Conservation (phyloP, 352 stramenopile genomes). For the Phytophthora meadii region DNA sequence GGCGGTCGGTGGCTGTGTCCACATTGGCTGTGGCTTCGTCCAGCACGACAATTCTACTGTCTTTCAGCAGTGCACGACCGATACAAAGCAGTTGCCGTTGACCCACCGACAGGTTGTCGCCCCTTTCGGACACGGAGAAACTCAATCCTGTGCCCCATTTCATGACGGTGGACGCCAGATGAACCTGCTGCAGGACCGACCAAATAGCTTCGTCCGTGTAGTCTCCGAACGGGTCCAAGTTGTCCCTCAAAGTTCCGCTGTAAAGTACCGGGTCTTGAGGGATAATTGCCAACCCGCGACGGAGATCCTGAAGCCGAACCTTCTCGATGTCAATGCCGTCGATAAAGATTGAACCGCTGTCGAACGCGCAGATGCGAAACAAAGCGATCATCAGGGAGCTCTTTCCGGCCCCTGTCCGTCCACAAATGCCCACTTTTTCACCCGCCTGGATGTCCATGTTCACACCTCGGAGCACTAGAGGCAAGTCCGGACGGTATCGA, state of each 20-base stretch:
- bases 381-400: constrained; percentile 34
- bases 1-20: constrained; percentile 29
- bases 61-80: constrained; percentile 90
- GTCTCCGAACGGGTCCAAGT: constrained; percentile 91
- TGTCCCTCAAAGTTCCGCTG: constrained; percentile 87
- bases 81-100: constrained; percentile 96
- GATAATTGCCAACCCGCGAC: constrained; percentile 56
- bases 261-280: constrained; percentile 93
- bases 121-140: constrained; percentile 86
- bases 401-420: constrained; percentile 29
- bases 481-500: constrained; percentile 38
- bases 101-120: constrained; percentile 45
- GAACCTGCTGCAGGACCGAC: constrained; percentile 66
- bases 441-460: constrained; percentile 37
- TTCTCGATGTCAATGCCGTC: constrained; percentile 82
- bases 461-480: constrained; percentile 49
- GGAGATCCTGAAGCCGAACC: constrained; percentile 49
- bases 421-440: constrained; percentile 34
- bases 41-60: constrained; percentile 90
- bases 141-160: constrained; percentile 70
- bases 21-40: constrained; percentile 94
- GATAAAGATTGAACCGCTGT: constrained; percentile 81
- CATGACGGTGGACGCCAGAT: constrained; percentile 71
- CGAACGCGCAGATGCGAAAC: constrained; percentile 46
- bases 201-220: constrained; percentile 77